Evolutionary conservation across 139 green algal genomes (phyloP), one percentile per base, ranked within the genome.

Genomic region (Choricystis sp.): DNA sequence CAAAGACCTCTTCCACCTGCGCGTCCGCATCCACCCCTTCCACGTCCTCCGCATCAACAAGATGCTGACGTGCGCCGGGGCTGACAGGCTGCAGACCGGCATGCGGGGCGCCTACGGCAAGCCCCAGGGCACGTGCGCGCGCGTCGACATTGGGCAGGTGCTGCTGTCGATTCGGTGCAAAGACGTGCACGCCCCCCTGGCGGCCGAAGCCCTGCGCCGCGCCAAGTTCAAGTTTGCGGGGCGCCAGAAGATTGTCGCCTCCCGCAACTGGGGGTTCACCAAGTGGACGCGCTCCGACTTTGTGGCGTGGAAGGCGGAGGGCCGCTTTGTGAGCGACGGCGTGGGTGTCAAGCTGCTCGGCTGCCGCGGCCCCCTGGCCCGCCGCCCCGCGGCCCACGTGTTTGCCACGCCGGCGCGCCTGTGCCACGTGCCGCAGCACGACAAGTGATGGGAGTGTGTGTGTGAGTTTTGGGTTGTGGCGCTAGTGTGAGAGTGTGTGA

Each of bases 1-100:
- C 63, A 98, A 98, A 82, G 93, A 99, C 40, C 69, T 85, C 1
- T 99, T 97, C 87, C 93, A 99, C 83, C 80, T 99, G 59, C 89
- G 93, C 66, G 85, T 99, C 52, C 90, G 93, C 57, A 86, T 96
- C 75, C 93, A 99, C 75, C 93, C 93, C 68, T 99, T 94, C 85
- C 92, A 98, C 74, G 93, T 98, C 69, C 86, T 99, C 68, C 89
- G 93, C 70, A 98, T 98, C 85, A 99, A 99, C 88, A 99, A 99
- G 82, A 99, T 99, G 93, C 87, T 99, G 85, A 96, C 93, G 29
- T 99, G 93, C 77, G 93, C 93, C 56, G 93, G 93, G 49, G 93
- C 93, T 63, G 93, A 99, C 95, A 82, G 90, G 66, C 87, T 98
- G 56, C 93, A 99, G 82, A 98, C 94, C 3, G 72, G 92, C 59